phyloP scores from a whole-genome alignment of 495 filamentous ascomycete species.

The Neurospora tetraspora region DNA sequence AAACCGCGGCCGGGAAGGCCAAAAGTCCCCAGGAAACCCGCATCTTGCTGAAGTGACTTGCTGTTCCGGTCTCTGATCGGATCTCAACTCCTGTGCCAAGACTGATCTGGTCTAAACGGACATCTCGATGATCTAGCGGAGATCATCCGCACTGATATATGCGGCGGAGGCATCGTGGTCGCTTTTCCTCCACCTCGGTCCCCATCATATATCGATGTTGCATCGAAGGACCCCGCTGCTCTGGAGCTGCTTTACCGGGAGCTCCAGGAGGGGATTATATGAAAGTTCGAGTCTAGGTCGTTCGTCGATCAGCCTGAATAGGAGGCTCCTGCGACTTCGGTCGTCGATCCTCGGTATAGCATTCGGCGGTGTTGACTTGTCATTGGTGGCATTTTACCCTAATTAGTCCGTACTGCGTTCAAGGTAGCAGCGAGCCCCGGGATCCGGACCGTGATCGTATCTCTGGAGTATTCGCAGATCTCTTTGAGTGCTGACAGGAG shows the following conservation, averaged over 20 bases:
- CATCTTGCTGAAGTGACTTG: constrained; percentile 10
- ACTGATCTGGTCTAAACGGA: background rate
- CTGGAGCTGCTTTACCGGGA: background rate
- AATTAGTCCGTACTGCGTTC: background rate
- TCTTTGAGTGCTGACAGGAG: background rate
- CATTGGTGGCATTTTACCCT: background rate
- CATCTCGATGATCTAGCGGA: background rate
- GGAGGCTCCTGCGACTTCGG: background rate
- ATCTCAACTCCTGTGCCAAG: background rate
- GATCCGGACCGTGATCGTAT: background rate
- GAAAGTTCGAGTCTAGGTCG: background rate
- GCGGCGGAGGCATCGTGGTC: background rate
- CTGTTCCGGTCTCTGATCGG: background rate
- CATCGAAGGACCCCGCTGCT: background rate
- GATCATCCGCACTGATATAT: background rate
- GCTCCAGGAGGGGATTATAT: background rate
- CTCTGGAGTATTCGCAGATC: background rate
- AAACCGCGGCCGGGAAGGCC: constrained; percentile 18
- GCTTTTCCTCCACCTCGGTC: background rate
- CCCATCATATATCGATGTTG: background rate
- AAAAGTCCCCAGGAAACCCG: constrained; percentile 22
- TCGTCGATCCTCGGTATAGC: background rate
- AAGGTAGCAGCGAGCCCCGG: background rate
- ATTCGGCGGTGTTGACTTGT: background rate
- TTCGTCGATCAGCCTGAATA: background rate